phyloP scores from a whole-genome alignment of 345 rosid genomes.

The Acer saccharum region DNA sequence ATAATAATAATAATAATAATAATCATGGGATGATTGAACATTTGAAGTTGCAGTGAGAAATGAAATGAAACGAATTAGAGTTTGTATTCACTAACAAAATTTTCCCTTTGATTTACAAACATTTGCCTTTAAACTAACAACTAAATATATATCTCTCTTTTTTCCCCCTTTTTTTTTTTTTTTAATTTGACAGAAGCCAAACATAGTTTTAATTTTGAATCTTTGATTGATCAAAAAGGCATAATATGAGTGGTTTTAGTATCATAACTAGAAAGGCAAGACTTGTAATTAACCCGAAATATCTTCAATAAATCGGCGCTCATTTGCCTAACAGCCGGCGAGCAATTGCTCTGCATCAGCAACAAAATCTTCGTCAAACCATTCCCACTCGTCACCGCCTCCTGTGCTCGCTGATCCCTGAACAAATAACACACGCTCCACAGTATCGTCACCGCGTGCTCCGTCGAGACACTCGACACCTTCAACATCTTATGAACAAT shows the following conservation, averaged over 20 bases:
- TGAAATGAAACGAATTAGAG: conserved; percentile 19
- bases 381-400: conserved; percentile 62
- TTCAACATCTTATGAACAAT: conserved; percentile 70
- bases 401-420: conserved; percentile 60
- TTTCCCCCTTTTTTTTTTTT: background rate
- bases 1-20: too few species aligned
- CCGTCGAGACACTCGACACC: conserved; percentile 73
- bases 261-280: conserved; percentile 66
- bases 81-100: conserved; percentile 47
- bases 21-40: too few species aligned
- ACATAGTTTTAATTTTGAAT: background rate
- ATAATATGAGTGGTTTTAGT: conserved; percentile 90
- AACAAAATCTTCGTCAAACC: conserved; percentile 73
- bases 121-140: background rate
- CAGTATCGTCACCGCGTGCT: conserved; percentile 75
- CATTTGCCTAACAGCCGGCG: conserved; percentile 75
- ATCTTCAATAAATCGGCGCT: conserved; percentile 67
- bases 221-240: conserved; percentile 66
- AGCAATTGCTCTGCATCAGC: conserved; percentile 85
- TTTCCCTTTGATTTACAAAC: conserved; percentile 45
- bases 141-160: background rate
- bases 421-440: conserved; percentile 79
- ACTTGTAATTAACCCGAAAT: conserved; percentile 53
- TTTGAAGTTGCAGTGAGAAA: too few species aligned
- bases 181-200: background rate